Base-by-base conservation (phyloP, 1,139 yeast species). In the Chernovozyma sophiae-reginae region DNA sequence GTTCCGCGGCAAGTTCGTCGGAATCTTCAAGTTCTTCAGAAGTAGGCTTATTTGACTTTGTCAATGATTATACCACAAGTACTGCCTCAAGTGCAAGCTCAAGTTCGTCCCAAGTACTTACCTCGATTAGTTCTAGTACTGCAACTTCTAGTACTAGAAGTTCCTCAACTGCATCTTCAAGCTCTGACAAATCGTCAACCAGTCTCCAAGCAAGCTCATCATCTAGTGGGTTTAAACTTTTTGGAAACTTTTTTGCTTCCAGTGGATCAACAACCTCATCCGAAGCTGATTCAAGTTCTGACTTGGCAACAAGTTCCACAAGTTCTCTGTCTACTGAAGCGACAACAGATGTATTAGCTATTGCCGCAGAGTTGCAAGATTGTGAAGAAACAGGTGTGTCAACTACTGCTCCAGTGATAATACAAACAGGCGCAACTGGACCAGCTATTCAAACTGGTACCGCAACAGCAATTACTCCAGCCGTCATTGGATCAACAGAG, bases 1-100 rank as follows among this genome's bases (percentile, higher is more conserved):
- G 35, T 36, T 31, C n/a, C n/a, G n/a, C n/a, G n/a, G n/a, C 36
- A 36, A 40, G 41, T 38, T 39, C 46, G 10, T 25, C 31, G 8
- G 31, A 20, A 10, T 23, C 31, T 7, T 31, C 33, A 11, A 28
- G 31, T n/a, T 28, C 31, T 7, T 5, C 13, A 8, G 27, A 25
- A 20, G 23, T 7, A 7, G 23, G 10, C 10, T 20, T 20, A 6
- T 20, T 20, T 20, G 23, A 10, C 6, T 28, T 18, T 22, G 35
- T 13, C 26, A 25, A 3, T 14, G 35, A 6, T 33, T 36, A 23
- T 34, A 22, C 30, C 13, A 27, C 43, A 14, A 33, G 31, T 29
- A 35, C 38, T 4, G 24, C 27, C n/a, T 13, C 32, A 12, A 7
- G 30, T 19, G 24, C 31, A 19, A 31, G 30, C 4, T 4, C 37